Evolutionary conservation across 2,329 filamentous ascomycete genomes (phyloP), one percentile per base, ranked within the genome.

Genomic region (Boeremia exigua): DNA sequence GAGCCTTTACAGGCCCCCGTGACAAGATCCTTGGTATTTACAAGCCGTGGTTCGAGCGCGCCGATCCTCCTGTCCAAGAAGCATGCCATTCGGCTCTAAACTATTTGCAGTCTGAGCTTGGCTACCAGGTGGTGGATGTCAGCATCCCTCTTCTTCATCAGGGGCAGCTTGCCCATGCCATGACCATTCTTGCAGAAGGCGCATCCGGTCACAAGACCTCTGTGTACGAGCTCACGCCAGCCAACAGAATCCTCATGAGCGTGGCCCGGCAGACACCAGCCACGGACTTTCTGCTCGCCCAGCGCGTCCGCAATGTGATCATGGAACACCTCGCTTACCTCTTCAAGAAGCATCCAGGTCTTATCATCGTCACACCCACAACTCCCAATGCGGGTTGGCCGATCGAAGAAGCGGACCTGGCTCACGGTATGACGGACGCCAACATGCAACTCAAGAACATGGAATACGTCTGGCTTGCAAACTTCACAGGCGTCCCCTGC

Each of bases 391-490:
- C 86, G 0, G 92, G 92, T 10, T 96, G 90, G 89, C 84, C 84
- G 37, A 86, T 88, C 10, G 87, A 90, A 36, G 79, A 86, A 14
- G 78, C 78, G n/a, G 87, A 92, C 67, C 71, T 86, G 4, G 63
- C 70, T 7, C 77, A 80, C 42, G 93, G 93, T 2, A 79, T 91
- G 62, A 88, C 83, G 33, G 89, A 97, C 72, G 88, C 83, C 0
- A 92, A 95, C 71, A 80, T 78, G 58, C 87, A 86, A 14, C 79
- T 96, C n/a, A 80, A 84, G 25, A 90, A 85, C 69, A 96, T 96
- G 91, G 86, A 88, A 74, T 96, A 91, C 75, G 87, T 90, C 14
- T 96, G 90, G 84, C 76, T 96, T 32, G 89, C 92, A 6, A 97
- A 97, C 75, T 88, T 92, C 65, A 86, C 82, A 0, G 93, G 93